Base-by-base conservation (phyloP, 2,329 filamentous ascomycete species). In the Escovopsis sp. region DNA sequence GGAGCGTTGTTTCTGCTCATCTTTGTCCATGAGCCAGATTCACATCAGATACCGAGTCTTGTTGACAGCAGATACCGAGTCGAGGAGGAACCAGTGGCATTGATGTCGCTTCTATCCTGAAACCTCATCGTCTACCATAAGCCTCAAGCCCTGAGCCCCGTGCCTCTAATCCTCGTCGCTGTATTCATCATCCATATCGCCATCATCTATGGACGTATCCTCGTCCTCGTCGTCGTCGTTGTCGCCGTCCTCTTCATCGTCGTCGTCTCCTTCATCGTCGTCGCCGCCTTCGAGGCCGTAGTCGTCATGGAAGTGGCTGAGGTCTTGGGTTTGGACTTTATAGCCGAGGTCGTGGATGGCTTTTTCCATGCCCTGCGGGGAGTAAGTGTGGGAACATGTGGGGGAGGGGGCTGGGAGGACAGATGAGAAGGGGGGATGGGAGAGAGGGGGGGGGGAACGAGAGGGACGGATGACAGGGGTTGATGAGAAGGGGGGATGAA, bases 261-360 rank as follows among this genome's bases (percentile, higher is more conserved):
- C 65, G 0, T 68, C 65, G 0, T 62, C 62, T 0, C 65, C 64
- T 1, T 63, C 66, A 1, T 69, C 65, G 0, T 76, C 74, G 0
- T 76, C 76, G 0, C 76, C 76, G 3, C 66, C 68, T 53, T 80
- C 70, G 32, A 94, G 60, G 1, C 88, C 88, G 52, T 96, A 96
- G 49, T 86, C 83, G 43, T 94, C 84, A 54, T 92, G 76, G 56
- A 93, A 96, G 48, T 81, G 70, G 29, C 76, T 74, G 34, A 96
- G 65, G 19, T 78, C 66, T 50, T 78, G 77, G 27, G 82, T 68
- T 50, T 83, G 70, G 0, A 80, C 79, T 53, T 77, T 78, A 63
- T 93, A 98, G 0, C 86, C 86, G 38, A 75, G 76, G 2, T 62
- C 64, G 45, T 74, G 68, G 48, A 96, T 83, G 2, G 79, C 76